A percentile compares a stretch with the other conserved stretches of the same genome.
These are phyloP conservation scores for Pinus tabuliformis DNA, from an alignment of 75 land plant genomes.

Conservation along the genomic window DNA sequence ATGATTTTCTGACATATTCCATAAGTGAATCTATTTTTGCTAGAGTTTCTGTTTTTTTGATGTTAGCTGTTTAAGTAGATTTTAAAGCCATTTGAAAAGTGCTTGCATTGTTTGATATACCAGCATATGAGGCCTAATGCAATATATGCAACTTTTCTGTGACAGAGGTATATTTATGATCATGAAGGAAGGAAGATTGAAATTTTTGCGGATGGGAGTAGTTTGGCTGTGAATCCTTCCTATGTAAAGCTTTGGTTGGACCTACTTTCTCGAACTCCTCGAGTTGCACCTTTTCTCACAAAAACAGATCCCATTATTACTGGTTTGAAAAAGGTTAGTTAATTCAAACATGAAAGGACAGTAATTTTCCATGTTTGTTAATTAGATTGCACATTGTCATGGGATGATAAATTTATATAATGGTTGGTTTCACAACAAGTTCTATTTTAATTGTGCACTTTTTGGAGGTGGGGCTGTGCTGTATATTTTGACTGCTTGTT, in stretches of 20 bases:
- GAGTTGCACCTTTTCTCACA: conserved; percentile 88
- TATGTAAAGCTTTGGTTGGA: conserved; percentile 75
- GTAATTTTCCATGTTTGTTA: background rate
- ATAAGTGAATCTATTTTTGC: background rate
- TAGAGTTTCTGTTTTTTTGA: no score
- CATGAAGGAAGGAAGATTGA: conserved; percentile 65
- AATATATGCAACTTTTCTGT: conserved; percentile 13
- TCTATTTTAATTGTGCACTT: background rate
- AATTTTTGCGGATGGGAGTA: conserved; percentile 82
- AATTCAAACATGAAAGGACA: background rate
- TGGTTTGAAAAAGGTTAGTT: conserved; percentile 76
- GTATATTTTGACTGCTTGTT: background rate
- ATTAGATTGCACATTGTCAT: background rate
- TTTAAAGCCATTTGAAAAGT: no score
- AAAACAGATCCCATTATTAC: conserved; percentile 75
- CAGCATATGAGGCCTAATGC: background rate
- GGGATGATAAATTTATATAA: background rate
- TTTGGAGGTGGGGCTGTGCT: background rate
- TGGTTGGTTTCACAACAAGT: background rate
- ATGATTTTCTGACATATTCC: background rate
- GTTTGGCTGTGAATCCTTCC: conserved; percentile 75
- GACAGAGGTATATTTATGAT: conserved; percentile 90
- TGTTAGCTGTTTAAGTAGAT: no score
- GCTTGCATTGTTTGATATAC: background rate
- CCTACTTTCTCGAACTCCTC: conserved; percentile 82